These are phyloP conservation scores for Hypomyces rosellus DNA, from an alignment of 2,329 filamentous ascomycete species.

Conservation along the genomic window DNA sequence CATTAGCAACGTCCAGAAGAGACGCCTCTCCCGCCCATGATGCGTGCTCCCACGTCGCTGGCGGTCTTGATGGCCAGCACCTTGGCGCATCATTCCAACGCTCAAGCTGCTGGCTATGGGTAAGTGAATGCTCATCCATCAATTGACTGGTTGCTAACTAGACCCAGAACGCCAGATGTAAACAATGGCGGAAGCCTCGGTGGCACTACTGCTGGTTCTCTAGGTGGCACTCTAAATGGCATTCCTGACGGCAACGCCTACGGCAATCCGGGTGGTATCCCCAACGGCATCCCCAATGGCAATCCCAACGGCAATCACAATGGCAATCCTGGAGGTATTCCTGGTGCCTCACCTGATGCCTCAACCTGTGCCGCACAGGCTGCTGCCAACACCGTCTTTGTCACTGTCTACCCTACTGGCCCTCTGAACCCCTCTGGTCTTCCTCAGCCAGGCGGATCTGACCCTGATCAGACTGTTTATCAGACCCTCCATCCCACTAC, in stretches of 20 bases:
- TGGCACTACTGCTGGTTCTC: constrained; percentile 3
- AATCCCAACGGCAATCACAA: constrained; percentile 1
- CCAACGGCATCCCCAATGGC: constrained; percentile 5
- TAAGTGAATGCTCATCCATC: constrained; percentile 17
- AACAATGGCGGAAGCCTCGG: constrained; percentile 6
- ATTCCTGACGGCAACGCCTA: constrained; percentile 4
- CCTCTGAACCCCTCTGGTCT: constrained; percentile 15
- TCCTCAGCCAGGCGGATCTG: constrained; percentile 10
- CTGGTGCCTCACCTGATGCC: constrained; percentile 12
- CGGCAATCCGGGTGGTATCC: neutral
- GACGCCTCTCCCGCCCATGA: constrained; percentile 21
- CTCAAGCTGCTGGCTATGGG: constrained; percentile 28
- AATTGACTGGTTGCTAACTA: constrained; percentile 6
- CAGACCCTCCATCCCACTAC: constrained; percentile 20
- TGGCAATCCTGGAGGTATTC: constrained; percentile 10
- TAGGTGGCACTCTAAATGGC: constrained; percentile 6
- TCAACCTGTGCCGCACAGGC: constrained; percentile 34
- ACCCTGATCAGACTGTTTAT: constrained; percentile 15
- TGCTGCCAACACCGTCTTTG: constrained; percentile 40
- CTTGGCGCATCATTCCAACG: constrained; percentile 25
- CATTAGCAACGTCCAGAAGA: neutral
- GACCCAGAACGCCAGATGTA: constrained; percentile 13
- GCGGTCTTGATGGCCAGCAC: constrained; percentile 30
- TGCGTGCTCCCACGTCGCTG: constrained; percentile 33
- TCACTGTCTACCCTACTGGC: constrained; percentile 37